These are phyloP conservation scores for Aureobasidium sp. DNA, from an alignment of 2,329 filamentous ascomycete species.

Conservation along the genomic window DNA sequence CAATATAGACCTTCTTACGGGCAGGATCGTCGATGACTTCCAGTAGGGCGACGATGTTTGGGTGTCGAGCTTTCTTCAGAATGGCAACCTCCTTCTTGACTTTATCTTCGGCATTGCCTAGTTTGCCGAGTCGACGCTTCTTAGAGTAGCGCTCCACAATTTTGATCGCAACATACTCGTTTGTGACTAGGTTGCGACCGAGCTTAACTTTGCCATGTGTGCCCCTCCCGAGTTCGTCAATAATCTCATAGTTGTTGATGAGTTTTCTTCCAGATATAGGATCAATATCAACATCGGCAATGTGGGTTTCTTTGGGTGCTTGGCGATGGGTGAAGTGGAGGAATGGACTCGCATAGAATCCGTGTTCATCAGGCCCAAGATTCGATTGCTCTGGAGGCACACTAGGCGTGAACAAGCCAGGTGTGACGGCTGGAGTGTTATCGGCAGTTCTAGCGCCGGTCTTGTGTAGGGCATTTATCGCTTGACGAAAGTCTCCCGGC, in stretches of 20 bases:
- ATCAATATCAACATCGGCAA: slow-evolving; percentile 85
- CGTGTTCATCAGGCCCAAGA: slow-evolving; percentile 28
- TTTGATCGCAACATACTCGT: slow-evolving; percentile 88
- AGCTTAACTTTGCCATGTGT: slow-evolving; percentile 98
- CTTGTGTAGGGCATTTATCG: slow-evolving; percentile 34
- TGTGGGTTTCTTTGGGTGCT: slow-evolving; percentile 62
- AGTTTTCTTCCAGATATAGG: slow-evolving; percentile 83
- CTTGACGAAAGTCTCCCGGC: slow-evolving; percentile 34
- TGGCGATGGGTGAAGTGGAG: slow-evolving; percentile 44
- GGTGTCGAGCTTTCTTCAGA: slow-evolving; percentile 93
- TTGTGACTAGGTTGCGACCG: slow-evolving; percentile 69
- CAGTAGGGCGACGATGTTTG: slow-evolving; percentile 90
- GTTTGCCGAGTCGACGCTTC: slow-evolving; percentile 75
- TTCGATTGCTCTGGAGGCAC: slow-evolving; percentile 24
- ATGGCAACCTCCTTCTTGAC: slow-evolving; percentile 96
- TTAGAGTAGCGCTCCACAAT: slow-evolving; percentile 96
- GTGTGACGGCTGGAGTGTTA: slow-evolving; percentile 41
- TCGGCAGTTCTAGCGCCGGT: slow-evolving; percentile 36
- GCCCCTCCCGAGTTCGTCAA: slow-evolving; percentile 90
- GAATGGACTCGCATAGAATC: slow-evolving; percentile 43
- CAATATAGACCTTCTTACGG: slow-evolving; percentile 96
- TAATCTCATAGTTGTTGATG: slow-evolving; percentile 96
- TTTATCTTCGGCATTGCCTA: slow-evolving; percentile 66
- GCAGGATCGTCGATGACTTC: slow-evolving; percentile 97
- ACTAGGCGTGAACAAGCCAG: slow-evolving; percentile 39